Conservation (phyloP, 164 flowering plant genomes). For the Malania oleifera region DNA sequence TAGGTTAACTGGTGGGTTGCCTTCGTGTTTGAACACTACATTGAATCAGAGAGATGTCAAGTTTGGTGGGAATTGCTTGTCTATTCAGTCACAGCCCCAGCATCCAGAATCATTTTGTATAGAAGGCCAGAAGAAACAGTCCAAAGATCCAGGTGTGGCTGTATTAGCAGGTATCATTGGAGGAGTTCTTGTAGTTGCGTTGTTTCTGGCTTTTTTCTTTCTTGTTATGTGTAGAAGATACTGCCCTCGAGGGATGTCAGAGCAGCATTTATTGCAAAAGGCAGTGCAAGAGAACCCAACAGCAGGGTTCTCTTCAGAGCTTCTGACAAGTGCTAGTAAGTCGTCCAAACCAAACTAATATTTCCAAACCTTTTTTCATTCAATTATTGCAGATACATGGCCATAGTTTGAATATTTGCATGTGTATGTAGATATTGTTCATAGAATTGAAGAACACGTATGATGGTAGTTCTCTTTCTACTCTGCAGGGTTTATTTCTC, state of each 20-base stretch:
- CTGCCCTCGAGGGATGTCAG: constrained; percentile 22
- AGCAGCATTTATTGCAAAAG: constrained; percentile 42
- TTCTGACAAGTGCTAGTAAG: constrained; percentile 89
- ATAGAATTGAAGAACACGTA: too few relatives aligned
- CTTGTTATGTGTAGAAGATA: constrained; percentile 39
- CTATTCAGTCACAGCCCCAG: constrained; percentile 39
- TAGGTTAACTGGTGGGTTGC: constrained; percentile 57
- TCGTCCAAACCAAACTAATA: background rate
- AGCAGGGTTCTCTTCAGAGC: constrained; percentile 52
- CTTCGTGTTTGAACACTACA: constrained; percentile 54
- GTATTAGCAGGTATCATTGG: constrained; percentile 38
- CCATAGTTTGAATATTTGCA: too few relatives aligned
- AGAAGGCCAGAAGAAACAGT: constrained; percentile 16
- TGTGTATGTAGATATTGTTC: too few relatives aligned
- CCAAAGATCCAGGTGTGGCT: constrained; percentile 24
- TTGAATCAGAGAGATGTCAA: constrained; percentile 46
- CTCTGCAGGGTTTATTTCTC: constrained; percentile 62
- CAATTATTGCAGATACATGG: too few relatives aligned
- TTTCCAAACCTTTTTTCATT: too few relatives aligned
- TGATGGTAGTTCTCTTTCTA: background rate
- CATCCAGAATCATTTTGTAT: constrained; percentile 49
- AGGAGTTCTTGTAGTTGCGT: constrained; percentile 37
- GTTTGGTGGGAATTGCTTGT: constrained; percentile 71
- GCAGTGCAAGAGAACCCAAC: constrained; percentile 35
- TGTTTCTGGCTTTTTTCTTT: constrained; percentile 35